phyloP scores from a whole-genome alignment of 768 basidiomycete species.

The Tephrocybe rancida region DNA sequence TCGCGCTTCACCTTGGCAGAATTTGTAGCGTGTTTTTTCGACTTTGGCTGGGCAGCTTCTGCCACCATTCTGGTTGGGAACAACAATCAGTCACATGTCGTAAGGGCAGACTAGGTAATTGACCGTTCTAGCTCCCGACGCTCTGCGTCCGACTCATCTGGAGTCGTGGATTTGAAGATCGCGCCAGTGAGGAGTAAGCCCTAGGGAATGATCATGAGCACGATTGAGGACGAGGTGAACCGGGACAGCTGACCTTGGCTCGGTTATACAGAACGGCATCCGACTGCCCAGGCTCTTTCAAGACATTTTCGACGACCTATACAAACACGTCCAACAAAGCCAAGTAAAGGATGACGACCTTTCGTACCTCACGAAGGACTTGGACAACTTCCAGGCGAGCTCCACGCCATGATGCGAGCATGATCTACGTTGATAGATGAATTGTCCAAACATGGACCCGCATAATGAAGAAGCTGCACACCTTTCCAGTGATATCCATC shows the following conservation, averaged over 20 bases:
- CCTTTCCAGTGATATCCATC: constrained; percentile 92
- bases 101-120: constrained; percentile 21
- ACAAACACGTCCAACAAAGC: background rate
- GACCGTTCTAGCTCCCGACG: constrained; percentile 93
- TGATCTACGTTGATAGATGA: constrained; percentile 52
- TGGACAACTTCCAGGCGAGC: constrained; percentile 94
- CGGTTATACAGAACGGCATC: constrained; percentile 77
- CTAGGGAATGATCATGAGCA: constrained; percentile 33
- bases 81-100: background rate
- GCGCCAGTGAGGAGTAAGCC: constrained; percentile 88
- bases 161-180: constrained; percentile 81
- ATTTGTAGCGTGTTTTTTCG: constrained; percentile 47
- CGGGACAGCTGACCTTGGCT: constrained; percentile 66
- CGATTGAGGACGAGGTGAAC: background rate
- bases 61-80: constrained; percentile 72
- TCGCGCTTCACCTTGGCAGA: constrained; percentile 42
- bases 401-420: constrained; percentile 97
- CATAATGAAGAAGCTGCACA: constrained; percentile 26
- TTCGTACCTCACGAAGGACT: constrained; percentile 69
- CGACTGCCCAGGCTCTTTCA: constrained; percentile 75
- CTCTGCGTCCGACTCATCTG: constrained; percentile 93
- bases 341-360: background rate
- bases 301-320: constrained; percentile 80
- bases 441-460: background rate
- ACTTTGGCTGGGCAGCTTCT: constrained; percentile 77